Percentiles rank a stretch among this genome's conserved stretches.
Evolutionary conservation across 257 asterid species (phyloP).

Genomic region (Prunella vulgaris): DNA sequence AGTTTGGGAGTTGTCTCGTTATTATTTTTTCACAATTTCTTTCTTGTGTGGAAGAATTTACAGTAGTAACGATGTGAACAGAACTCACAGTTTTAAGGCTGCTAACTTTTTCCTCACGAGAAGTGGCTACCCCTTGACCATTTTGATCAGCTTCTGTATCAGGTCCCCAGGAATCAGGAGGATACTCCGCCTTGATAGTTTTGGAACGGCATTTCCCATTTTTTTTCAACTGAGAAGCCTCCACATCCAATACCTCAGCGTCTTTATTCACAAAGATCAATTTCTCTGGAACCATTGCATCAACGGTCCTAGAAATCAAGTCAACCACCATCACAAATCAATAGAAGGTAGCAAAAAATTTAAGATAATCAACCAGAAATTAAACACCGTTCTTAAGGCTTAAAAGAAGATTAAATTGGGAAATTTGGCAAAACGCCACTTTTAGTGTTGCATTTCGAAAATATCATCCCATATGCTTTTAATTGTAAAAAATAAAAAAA

Average conservation of each 20-base stretch:
- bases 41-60: background rate
- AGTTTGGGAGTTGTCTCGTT: background rate
- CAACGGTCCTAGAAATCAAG: conserved; percentile 32
- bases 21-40: background rate
- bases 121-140: conserved; percentile 63
- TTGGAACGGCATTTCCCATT: conserved; percentile 61
- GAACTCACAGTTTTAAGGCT: conserved; percentile 90
- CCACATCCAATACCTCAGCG: conserved; percentile 58
- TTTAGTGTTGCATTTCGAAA: too few species aligned
- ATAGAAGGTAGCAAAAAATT: background rate
- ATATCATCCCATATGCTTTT: too few species aligned
- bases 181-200: conserved; percentile 54
- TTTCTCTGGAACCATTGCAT: conserved; percentile 36
- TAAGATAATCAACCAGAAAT: background rate
- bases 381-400: background rate
- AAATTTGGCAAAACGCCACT: too few species aligned
- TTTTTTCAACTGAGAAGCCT: conserved; percentile 56
- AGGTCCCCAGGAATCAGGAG: conserved; percentile 64
- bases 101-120: conserved; percentile 98
- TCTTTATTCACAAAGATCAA: conserved; percentile 42
- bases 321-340: conserved; percentile 14
- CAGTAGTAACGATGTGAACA: conserved; percentile 5
- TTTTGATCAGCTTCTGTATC: conserved; percentile 80
- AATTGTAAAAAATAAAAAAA: too few species aligned
- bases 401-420: background rate